A percentile compares a stretch with the other conserved stretches of the same genome.
These are phyloP conservation scores for Coemansia linderi DNA, from an alignment of 371 early-diverging fungal species.

Conservation along the genomic window DNA sequence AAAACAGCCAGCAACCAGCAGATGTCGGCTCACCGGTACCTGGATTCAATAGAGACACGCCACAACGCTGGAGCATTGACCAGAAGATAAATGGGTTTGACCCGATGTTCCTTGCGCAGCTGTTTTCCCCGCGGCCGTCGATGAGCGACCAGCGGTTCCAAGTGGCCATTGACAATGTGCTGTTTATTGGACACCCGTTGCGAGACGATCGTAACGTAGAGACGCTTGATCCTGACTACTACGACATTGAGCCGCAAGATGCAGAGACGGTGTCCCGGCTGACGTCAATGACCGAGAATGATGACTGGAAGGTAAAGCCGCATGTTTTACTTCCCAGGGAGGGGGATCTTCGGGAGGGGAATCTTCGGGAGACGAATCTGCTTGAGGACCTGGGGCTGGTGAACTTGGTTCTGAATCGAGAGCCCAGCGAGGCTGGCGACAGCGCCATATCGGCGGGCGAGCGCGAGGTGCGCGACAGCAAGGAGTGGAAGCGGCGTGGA, in stretches of 20 bases:
- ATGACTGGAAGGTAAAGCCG: constrained; percentile 46
- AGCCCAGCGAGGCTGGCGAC: constrained; percentile 52
- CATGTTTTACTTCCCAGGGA: constrained; percentile 9
- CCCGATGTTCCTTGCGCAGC: constrained; percentile 46
- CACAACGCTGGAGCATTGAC: constrained; percentile 13
- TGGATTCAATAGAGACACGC: constrained; percentile 1
- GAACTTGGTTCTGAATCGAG: constrained; percentile 46
- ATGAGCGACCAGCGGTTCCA: constrained; percentile 54
- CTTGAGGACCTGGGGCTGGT: constrained; percentile 49
- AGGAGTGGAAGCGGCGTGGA: constrained; percentile 50
- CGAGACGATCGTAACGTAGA: constrained; percentile 48
- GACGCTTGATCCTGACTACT: constrained; percentile 40
- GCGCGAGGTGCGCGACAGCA: constrained; percentile 52
- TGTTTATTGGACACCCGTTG: constrained; percentile 51
- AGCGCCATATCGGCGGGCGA: constrained; percentile 48
- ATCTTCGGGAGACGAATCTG: constrained; percentile 38
- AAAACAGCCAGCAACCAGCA: neutral
- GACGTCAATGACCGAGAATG: constrained; percentile 28
- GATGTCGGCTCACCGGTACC: neutral
- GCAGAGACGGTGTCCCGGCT: constrained; percentile 45
- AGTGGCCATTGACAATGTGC: constrained; percentile 49
- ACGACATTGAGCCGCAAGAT: constrained; percentile 44
- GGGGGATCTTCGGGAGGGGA: constrained; percentile 23
- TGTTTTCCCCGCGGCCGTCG: constrained; percentile 52
- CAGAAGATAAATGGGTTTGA: constrained; percentile 44